Evolutionary conservation across 1,139 yeast genomes (phyloP).

Genomic region (Kodamaea sp.): DNA sequence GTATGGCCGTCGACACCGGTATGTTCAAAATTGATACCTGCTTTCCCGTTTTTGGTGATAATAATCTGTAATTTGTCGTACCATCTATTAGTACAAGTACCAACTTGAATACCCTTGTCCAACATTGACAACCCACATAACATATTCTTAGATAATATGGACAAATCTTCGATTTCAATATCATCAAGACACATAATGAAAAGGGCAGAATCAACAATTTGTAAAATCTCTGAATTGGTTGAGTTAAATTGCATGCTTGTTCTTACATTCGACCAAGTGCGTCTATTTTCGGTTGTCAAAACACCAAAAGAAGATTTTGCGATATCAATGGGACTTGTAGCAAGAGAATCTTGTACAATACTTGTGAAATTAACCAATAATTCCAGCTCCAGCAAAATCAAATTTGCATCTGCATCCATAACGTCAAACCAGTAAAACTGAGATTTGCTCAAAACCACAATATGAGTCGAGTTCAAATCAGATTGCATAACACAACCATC

Average conservation of each 20-base stretch:
- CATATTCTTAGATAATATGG: slow-evolving; percentile 76
- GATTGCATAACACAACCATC: slow-evolving; percentile 84
- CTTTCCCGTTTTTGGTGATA: slow-evolving; percentile 86
- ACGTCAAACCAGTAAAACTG: slow-evolving; percentile 96
- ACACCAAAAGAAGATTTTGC: slow-evolving; percentile 87
- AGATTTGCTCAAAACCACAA: slow-evolving; percentile 79
- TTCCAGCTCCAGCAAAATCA: slow-evolving; percentile 70
- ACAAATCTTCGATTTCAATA: slow-evolving; percentile 59
- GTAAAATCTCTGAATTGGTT: slow-evolving; percentile 65
- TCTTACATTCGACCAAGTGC: slow-evolving; percentile 79
- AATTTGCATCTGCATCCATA: slow-evolving; percentile 64
- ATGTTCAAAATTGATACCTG: slow-evolving; percentile 91
- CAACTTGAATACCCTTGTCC: slow-evolving; percentile 83
- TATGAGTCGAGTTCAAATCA: slow-evolving; percentile 70
- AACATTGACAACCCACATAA: slow-evolving; percentile 80
- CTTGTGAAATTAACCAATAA: slow-evolving; percentile 71
- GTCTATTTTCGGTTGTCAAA: slow-evolving; percentile 81
- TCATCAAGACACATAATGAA: slow-evolving; percentile 83
- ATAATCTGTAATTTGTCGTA: slow-evolving; percentile 88
- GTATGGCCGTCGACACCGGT: slow-evolving; percentile 97
- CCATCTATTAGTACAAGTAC: slow-evolving; percentile 94
- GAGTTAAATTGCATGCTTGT: slow-evolving; percentile 40
- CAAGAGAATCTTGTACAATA: slow-evolving; percentile 67
- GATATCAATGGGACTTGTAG: slow-evolving; percentile 58
- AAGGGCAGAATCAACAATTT: slow-evolving; percentile 74